These are phyloP conservation scores for Lizonia empirigonia DNA, from an alignment of 2,329 filamentous ascomycete species.

Conservation along the genomic window DNA sequence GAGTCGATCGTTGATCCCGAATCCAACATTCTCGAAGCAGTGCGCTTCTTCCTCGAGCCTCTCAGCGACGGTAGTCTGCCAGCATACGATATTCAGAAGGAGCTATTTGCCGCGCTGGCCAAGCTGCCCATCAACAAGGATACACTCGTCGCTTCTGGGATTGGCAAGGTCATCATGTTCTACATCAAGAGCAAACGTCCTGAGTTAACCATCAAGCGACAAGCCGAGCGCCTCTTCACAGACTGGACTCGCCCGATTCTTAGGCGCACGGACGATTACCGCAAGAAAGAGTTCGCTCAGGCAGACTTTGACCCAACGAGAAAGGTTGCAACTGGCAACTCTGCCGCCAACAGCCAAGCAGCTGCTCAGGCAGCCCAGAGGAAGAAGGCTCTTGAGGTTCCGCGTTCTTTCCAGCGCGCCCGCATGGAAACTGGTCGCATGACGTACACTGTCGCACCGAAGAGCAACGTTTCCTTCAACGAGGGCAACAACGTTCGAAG, in stretches of 20 bases:
- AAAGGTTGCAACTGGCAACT: conserved; percentile 30
- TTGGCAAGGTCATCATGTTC: conserved; percentile 95
- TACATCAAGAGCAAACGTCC: conserved; percentile 95
- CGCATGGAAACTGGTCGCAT: conserved; percentile 63
- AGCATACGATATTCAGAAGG: conserved; percentile 96
- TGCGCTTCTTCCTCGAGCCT: conserved; percentile 97
- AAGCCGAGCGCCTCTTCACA: conserved; percentile 87
- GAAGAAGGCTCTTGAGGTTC: conserved; percentile 59
- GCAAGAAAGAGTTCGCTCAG: conserved; percentile 74
- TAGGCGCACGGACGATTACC: conserved; percentile 92
- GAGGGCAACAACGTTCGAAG: conserved; percentile 35
- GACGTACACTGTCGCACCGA: conserved; percentile 68
- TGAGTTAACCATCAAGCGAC: conserved; percentile 86
- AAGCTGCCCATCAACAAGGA: conserved; percentile 91
- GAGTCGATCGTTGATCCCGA: conserved; percentile 89
- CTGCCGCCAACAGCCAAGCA: conserved; percentile 43
- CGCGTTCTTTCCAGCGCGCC: conserved; percentile 62
- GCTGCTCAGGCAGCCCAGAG: conserved; percentile 40
- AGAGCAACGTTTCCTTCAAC: conserved; percentile 55
- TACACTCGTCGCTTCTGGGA: conserved; percentile 83
- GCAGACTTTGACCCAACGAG: conserved; percentile 64
- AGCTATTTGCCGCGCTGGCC: conserved; percentile 81
- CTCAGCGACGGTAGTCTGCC: conserved; percentile 92
- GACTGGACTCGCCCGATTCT: conserved; percentile 97
- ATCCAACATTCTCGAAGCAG: conserved; percentile 90